These are phyloP conservation scores for Termitomyces sp. DNA, from an alignment of 768 basidiomycete species.

Conservation along the genomic window DNA sequence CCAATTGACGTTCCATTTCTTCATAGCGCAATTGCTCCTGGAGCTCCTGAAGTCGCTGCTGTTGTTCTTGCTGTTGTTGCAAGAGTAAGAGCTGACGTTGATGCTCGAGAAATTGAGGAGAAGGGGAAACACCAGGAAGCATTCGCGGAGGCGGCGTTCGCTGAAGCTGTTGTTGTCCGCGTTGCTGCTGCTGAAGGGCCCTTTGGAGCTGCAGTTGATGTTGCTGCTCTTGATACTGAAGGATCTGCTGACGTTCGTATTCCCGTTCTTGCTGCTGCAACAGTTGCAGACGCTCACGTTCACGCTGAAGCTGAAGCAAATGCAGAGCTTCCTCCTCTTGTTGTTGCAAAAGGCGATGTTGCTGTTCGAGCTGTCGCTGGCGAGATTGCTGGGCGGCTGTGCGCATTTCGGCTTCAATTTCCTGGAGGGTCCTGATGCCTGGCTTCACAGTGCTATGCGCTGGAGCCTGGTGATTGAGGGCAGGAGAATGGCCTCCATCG, in stretches of 20 bases:
- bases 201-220: constrained; percentile 46
- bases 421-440: constrained; percentile 65
- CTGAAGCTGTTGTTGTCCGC: constrained; percentile 43
- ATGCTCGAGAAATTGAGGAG: constrained; percentile 77
- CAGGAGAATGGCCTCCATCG: constrained; percentile 18
- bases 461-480: constrained; percentile 27
- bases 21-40: constrained; percentile 65
- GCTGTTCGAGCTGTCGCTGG: constrained; percentile 20
- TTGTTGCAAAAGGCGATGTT: constrained; percentile 40
- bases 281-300: constrained; percentile 28
- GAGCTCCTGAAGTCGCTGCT: constrained; percentile 55
- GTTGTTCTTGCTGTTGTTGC: constrained; percentile 66
- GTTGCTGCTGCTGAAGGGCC: constrained; percentile 48
- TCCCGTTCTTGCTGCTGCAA: constrained; percentile 22
- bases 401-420: constrained; percentile 85
- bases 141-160: constrained; percentile 71
- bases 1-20: constrained; percentile 62
- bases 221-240: constrained; percentile 47
- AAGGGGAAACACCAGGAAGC: constrained; percentile 64
- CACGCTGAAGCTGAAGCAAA: constrained; percentile 29
- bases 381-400: constrained; percentile 47
- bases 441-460: constrained; percentile 30
- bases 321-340: constrained; percentile 34
- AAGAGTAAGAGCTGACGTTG: constrained; percentile 66
- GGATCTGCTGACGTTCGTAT: constrained; percentile 39